Percentiles rank a stretch among this genome's conserved stretches.
Conservation (phyloP, 345 rosid species). For the Arabis alpina region DNA sequence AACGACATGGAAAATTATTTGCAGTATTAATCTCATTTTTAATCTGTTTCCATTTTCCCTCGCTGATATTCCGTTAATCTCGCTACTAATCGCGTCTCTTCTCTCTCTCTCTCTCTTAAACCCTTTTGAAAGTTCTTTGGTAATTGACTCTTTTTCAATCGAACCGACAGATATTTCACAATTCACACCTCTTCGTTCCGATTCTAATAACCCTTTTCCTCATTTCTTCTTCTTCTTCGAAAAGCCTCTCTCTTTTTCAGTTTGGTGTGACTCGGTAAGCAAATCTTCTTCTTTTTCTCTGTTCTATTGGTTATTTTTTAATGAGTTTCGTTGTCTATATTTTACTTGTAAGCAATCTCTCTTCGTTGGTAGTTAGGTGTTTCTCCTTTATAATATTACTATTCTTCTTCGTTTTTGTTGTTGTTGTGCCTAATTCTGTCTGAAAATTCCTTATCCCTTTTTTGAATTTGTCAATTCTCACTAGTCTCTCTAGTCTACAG, state of each 20-base stretch:
- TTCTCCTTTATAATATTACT: not conserved
- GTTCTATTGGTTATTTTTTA: not conserved
- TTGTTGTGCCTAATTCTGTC: no score
- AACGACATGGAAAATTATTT: not conserved
- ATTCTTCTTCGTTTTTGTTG: not conserved
- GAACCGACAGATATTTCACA: slow-evolving; percentile 12
- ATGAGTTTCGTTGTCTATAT: not conserved
- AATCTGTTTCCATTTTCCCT: not conserved
- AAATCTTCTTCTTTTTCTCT: slow-evolving; percentile 5
- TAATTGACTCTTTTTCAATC: not conserved
- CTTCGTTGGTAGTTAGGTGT: slow-evolving; percentile 19
- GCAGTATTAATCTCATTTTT: not conserved
- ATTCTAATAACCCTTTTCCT: not conserved
- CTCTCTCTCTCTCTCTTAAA: not conserved
- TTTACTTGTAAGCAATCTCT: slow-evolving; percentile 34
- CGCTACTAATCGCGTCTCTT: slow-evolving; percentile 15
- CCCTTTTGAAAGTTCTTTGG: not conserved
- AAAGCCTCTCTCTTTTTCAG: not conserved
- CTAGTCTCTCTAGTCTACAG: slow-evolving; percentile 30
- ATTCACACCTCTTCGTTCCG: slow-evolving; percentile 20
- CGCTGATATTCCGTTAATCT: not conserved
- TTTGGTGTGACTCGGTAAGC: slow-evolving; percentile 27
- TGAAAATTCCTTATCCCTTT: no score
- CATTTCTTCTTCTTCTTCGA: not conserved
- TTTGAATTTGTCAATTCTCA: slow-evolving; percentile 60